Base-by-base conservation (phyloP, 2,329 filamentous ascomycete genomes). In the Colletotrichum tropicale region DNA sequence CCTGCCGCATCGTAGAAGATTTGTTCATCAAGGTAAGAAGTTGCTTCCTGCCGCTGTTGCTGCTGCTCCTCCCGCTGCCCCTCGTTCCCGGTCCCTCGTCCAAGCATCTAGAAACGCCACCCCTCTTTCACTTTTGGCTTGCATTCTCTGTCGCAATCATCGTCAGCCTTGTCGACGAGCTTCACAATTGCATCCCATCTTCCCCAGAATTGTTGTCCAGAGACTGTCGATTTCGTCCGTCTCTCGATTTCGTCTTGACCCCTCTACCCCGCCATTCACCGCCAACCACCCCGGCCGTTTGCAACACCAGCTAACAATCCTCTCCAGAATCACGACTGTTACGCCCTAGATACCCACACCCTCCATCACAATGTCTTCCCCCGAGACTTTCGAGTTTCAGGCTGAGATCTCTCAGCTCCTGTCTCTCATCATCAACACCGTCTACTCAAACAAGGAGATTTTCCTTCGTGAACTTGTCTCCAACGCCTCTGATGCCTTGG, bases 381-480 rank as follows among this genome's bases (percentile, higher is more conserved):
- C 74, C 34, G 96, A 98, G 91, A 98, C 96, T 82, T 99, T 99
- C 91, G 96, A 98, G 94, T 99, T 98, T 92, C 97, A 99, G 94
- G 97, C 97, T 94, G 97, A 99, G 95, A 99, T 99, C 87, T 98
- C 96, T 94, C 97, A 99, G 95, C 95, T 99, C 81, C 94, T 99
- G 86, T 96, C 94, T 82, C 95, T 99, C 87, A 99, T 99, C 90
- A 99, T 99, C 93, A 99, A 99, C 95, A 98, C 97, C 81, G 97
- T 99, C 91, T 99, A 98, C 93, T 98, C 96, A 83, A 99, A 99
- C 94, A 99, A 99, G 93, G 97, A 98, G 90, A 98, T 99, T 87
- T 99, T 99, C 94, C 90, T 99, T 84, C 92, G 97, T 94, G 97
- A 99, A 90, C 87, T 99, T 83, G 95, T 99, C 85, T 98, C 97